phyloP scores from a whole-genome alignment of 148 eudicot species.

The Vaccinium darrowii region DNA sequence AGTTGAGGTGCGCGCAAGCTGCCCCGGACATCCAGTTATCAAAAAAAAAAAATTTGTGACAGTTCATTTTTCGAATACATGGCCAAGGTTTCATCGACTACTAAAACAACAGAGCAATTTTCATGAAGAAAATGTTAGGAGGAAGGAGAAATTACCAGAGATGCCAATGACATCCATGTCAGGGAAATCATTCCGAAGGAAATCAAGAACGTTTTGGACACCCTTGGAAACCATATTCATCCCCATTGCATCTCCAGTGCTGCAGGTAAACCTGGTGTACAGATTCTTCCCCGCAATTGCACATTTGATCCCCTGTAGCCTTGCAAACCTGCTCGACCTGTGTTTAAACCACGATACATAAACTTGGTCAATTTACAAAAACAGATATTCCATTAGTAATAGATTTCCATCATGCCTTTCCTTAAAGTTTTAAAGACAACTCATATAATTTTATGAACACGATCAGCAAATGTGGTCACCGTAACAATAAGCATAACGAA shows the following conservation, averaged over 20 bases:
- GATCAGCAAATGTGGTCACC: no score
- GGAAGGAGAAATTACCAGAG: slow-evolving; percentile 28
- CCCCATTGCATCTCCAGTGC: slow-evolving; percentile 55
- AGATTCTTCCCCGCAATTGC: slow-evolving; percentile 49
- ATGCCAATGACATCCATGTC: slow-evolving; percentile 55
- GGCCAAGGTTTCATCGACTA: no score
- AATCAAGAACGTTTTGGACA: slow-evolving; percentile 47
- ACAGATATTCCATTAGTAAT: background rate
- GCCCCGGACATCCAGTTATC: no score
- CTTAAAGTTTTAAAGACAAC: no score
- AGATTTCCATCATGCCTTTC: no score
- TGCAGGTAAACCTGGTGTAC: slow-evolving; percentile 43
- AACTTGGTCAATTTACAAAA: background rate
- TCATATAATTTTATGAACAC: no score
- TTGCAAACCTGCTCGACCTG: slow-evolving; percentile 49
- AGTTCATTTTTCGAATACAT: no score
- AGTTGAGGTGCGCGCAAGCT: no score
- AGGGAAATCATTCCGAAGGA: slow-evolving; percentile 38
- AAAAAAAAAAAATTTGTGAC: no score
- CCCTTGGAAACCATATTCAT: slow-evolving; percentile 55
- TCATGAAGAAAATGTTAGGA: background rate
- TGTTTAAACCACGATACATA: background rate
- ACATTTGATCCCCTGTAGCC: slow-evolving; percentile 40
- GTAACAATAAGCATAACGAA: no score
- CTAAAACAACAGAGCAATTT: background rate